Conservation (phyloP, 495 filamentous ascomycete species). For the Annulohypoxylon moriforme region DNA sequence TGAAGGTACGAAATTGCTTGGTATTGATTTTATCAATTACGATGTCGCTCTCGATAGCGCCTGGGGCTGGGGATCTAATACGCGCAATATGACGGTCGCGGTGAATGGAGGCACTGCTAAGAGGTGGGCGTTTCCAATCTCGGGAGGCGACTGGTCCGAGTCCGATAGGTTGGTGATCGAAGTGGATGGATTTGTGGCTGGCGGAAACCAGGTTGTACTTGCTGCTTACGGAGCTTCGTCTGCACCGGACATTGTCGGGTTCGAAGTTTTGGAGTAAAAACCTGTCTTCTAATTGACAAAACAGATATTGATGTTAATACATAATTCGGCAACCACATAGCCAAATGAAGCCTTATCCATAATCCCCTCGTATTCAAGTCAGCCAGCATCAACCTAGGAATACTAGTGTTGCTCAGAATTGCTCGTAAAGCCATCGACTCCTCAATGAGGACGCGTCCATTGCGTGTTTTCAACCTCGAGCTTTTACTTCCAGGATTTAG, state of each 20-base stretch:
- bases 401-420: neutral
- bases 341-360: too few species aligned
- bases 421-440: neutral
- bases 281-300: neutral
- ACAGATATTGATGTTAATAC: neutral
- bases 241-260: slow-evolving; percentile 42
- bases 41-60: slow-evolving; percentile 59
- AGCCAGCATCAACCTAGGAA: neutral
- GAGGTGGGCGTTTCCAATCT: slow-evolving; percentile 61
- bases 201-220: slow-evolving; percentile 46
- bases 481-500: neutral
- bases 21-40: slow-evolving; percentile 64
- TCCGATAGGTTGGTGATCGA: slow-evolving; percentile 56
- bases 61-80: slow-evolving; percentile 58
- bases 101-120: slow-evolving; percentile 57
- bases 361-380: too few species aligned
- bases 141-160: slow-evolving; percentile 64
- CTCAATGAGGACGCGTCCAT: neutral
- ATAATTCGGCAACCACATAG: neutral
- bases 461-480: neutral
- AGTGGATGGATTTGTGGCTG: slow-evolving; percentile 57
- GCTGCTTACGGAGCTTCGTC: slow-evolving; percentile 28
- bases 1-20: slow-evolving; percentile 52
- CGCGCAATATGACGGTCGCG: slow-evolving; percentile 59
- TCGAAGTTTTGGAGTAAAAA: slow-evolving; percentile 40